phyloP scores from a whole-genome alignment of 768 basidiomycete genomes.

The Tulasnella sp. region DNA sequence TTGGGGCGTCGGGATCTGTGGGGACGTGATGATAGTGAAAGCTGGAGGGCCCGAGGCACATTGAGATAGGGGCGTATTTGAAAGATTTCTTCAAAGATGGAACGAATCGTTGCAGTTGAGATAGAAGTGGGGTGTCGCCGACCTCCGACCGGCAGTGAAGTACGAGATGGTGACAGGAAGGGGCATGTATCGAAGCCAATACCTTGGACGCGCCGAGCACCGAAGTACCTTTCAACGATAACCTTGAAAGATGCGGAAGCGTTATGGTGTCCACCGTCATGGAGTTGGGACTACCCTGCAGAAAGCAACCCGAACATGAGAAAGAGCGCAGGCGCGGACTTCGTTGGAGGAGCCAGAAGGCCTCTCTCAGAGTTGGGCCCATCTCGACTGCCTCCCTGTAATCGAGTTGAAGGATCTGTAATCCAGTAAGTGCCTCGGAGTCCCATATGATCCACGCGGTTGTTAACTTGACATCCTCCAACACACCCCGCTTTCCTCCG shows the following conservation, averaged over 20 bases:
- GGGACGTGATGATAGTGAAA: background rate
- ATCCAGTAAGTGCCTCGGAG: background rate
- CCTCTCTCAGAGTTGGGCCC: background rate
- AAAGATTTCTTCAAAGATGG: background rate
- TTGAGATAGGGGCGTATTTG: background rate
- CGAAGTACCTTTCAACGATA: background rate
- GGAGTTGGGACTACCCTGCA: too few species aligned
- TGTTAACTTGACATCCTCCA: constrained; percentile 2
- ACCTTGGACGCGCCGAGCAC: background rate
- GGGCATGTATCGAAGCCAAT: background rate
- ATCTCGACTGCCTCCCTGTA: background rate
- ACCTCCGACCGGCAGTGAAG: background rate
- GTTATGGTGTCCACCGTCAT: background rate
- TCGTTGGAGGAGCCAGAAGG: background rate
- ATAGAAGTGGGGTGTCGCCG: background rate
- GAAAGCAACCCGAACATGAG: background rate
- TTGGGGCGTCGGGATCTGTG: background rate
- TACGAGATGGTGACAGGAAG: background rate
- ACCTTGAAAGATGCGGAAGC: background rate
- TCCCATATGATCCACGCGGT: background rate
- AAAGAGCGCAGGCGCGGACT: background rate
- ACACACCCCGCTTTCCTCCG: background rate
- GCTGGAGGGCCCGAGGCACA: background rate
- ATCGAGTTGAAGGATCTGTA: background rate
- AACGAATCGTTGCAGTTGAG: background rate